These are phyloP conservation scores for Wallacemonas sp. DNA, from an alignment of 208 protist genomes.

Conservation along the genomic window DNA sequence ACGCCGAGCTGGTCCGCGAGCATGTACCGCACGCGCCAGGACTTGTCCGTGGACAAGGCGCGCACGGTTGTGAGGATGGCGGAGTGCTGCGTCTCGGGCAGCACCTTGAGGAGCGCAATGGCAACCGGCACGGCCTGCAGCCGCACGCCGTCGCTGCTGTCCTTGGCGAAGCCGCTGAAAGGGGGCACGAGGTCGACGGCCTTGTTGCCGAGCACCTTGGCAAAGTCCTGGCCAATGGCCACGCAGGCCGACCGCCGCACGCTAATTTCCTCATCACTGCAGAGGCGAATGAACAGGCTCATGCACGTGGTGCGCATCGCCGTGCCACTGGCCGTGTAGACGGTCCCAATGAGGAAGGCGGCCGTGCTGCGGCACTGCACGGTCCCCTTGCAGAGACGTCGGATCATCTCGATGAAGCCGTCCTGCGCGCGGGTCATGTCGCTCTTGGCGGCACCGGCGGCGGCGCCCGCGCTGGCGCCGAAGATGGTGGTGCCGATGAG, in stretches of 20 bases:
- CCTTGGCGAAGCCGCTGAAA: conserved; percentile 88
- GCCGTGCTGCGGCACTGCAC: conserved; percentile 96
- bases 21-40: conserved; percentile 99
- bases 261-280: conserved; percentile 97
- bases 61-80: conserved; percentile 85
- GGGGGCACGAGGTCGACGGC: conserved; percentile 89
- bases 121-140: conserved; percentile 94
- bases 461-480: conserved; percentile 22
- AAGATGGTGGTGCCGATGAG: conserved; percentile 78
- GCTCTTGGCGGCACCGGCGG: conserved; percentile 11
- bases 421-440: conserved; percentile 56
- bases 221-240: conserved; percentile 86
- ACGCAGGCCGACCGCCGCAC: conserved; percentile 95
- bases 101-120: conserved; percentile 81
- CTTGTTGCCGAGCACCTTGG: conserved; percentile 57
- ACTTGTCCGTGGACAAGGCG: conserved; percentile 86
- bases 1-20: conserved; percentile 94
- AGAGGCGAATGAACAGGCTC: conserved; percentile 81
- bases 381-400: conserved; percentile 89
- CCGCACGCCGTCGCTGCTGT: conserved; percentile 97
- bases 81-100: conserved; percentile 80
- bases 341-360: conserved; percentile 90
- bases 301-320: conserved; percentile 56
- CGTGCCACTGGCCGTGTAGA: conserved; percentile 73
- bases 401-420: conserved; percentile 88